These are phyloP conservation scores for Cercospora beticola DNA, from an alignment of 2,329 filamentous ascomycete species.

Conservation along the genomic window DNA sequence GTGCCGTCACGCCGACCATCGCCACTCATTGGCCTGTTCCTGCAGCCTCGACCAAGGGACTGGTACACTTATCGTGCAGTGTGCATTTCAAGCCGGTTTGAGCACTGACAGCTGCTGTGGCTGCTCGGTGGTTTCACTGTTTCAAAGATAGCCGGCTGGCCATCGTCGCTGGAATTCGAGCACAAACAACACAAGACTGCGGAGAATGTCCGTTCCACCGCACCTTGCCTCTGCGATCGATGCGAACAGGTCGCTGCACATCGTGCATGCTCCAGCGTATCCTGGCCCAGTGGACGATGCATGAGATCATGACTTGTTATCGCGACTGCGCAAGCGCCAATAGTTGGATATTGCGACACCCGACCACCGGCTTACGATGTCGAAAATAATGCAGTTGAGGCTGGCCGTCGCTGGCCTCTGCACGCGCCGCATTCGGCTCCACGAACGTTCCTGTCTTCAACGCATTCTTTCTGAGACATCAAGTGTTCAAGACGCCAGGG, in stretches of 20 bases:
- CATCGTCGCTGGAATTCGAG: slow-evolving; percentile 20
- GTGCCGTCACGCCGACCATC: slow-evolving; percentile 16
- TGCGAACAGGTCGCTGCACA: not conserved
- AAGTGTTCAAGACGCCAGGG: slow-evolving; percentile 17
- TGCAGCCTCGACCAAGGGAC: slow-evolving; percentile 8
- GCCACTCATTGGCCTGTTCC: slow-evolving; percentile 16
- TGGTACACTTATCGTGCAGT: slow-evolving; percentile 17
- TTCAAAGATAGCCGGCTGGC: slow-evolving; percentile 19
- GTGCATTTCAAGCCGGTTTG: slow-evolving; percentile 16
- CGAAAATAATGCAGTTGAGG: slow-evolving; percentile 4
- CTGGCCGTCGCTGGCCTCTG: not conserved
- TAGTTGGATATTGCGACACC: not conserved
- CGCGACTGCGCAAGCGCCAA: slow-evolving; percentile 7
- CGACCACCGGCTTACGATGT: not conserved
- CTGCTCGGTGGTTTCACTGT: slow-evolving; percentile 16
- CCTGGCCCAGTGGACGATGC: not conserved
- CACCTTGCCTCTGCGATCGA: not conserved
- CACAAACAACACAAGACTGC: slow-evolving; percentile 17
- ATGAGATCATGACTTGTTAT: slow-evolving; percentile 5
- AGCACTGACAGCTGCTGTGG: slow-evolving; percentile 20
- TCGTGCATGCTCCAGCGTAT: slow-evolving; percentile 1
- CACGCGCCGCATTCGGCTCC: slow-evolving; percentile 9
- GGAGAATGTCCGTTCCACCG: slow-evolving; percentile 17
- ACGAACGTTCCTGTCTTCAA: slow-evolving; percentile 18
- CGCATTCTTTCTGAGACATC: slow-evolving; percentile 22